Evolutionary conservation across 2,329 filamentous ascomycete genomes (phyloP).

Genomic region (Diplocarpon rosae): DNA sequence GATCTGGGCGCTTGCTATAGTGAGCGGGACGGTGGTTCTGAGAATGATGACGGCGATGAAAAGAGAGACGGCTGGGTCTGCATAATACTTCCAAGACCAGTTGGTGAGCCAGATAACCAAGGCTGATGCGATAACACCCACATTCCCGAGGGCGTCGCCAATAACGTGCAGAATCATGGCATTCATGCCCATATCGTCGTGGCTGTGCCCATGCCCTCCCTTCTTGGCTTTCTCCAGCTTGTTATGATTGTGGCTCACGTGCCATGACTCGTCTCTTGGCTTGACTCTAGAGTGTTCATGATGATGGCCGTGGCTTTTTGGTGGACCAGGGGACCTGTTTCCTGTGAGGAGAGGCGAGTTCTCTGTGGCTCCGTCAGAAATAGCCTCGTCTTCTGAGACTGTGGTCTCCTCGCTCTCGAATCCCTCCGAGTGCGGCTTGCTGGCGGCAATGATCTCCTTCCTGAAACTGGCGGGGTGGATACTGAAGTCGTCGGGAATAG

Average conservation of each 20-base stretch:
- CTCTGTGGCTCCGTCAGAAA: slow-evolving; percentile 28
- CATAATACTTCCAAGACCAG: slow-evolving; percentile 73
- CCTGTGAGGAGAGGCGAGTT: slow-evolving; percentile 18
- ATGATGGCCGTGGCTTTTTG: slow-evolving; percentile 17
- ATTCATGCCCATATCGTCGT: slow-evolving; percentile 92
- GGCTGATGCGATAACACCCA: slow-evolving; percentile 74
- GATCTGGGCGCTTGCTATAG: slow-evolving; percentile 71
- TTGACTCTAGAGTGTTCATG: slow-evolving; percentile 11
- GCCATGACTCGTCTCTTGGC: slow-evolving; percentile 30
- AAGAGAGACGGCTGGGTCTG: slow-evolving; percentile 84
- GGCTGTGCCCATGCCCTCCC: slow-evolving; percentile 61
- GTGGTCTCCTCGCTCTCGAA: slow-evolving; percentile 43
- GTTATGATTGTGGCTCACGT: slow-evolving; percentile 70
- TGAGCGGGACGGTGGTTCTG: slow-evolving; percentile 66
- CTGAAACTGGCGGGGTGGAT: slow-evolving; percentile 85
- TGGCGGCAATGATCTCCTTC: slow-evolving; percentile 85
- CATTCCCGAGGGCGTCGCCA: slow-evolving; percentile 75
- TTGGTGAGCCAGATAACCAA: slow-evolving; percentile 85
- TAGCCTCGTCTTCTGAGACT: slow-evolving; percentile 29
- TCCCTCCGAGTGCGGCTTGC: slow-evolving; percentile 48
- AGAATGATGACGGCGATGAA: slow-evolving; percentile 79
- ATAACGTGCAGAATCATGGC: slow-evolving; percentile 68
- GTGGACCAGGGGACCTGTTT: slow-evolving; percentile 11
- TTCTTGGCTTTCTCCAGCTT: slow-evolving; percentile 54
- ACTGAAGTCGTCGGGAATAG: slow-evolving; percentile 59